Evolutionary conservation across 148 eudicot genomes (phyloP).

Genomic region (Dianthus caryophyllus): DNA sequence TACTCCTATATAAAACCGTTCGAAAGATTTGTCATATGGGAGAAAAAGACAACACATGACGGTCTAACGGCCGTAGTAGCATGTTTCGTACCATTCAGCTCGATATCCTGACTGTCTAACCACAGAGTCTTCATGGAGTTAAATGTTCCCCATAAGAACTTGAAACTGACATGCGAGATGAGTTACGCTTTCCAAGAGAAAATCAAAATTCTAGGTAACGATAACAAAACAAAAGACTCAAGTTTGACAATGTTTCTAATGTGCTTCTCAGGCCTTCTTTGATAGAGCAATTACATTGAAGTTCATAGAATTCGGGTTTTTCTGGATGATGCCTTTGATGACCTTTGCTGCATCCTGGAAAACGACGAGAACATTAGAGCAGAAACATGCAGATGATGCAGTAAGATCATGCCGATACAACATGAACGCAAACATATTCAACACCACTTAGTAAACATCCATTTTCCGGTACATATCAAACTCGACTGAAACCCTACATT

Average conservation of each 20-base stretch:
- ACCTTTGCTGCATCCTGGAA: slow-evolving; percentile 83
- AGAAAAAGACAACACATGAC: too few species aligned
- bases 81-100: too few species aligned
- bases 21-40: too few species aligned
- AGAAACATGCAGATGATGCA: not conserved
- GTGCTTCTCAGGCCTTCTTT: slow-evolving; percentile 37
- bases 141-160: too few species aligned
- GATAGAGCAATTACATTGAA: slow-evolving; percentile 88
- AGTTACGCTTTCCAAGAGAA: not conserved
- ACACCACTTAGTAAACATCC: not conserved
- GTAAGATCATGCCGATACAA: not conserved
- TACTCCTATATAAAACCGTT: too few species aligned
- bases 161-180: not conserved
- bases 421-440: not conserved
- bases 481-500: too few species aligned
- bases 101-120: too few species aligned
- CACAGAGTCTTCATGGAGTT: too few species aligned
- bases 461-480: not conserved
- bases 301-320: slow-evolving; percentile 76
- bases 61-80: too few species aligned
- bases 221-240: not conserved
- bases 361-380: not conserved
- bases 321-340: slow-evolving; percentile 59
- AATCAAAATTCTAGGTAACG: not conserved
- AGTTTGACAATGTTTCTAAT: not conserved